Conservation (phyloP, 78 protist genomes). For the Dictyostelium firmibasis region DNA sequence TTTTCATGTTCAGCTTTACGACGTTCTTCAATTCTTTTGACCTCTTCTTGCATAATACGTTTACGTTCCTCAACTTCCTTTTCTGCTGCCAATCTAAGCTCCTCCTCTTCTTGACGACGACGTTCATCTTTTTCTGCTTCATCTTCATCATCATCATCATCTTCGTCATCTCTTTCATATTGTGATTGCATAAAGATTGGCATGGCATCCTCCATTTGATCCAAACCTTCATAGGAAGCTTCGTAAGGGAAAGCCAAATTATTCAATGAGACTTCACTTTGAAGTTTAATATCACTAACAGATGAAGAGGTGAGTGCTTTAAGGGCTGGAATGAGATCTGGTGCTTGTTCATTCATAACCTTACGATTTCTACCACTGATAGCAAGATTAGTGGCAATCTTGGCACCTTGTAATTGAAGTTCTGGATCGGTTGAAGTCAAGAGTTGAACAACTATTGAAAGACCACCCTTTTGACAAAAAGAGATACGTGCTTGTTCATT, state of each 20-base stretch:
- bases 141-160: conserved; percentile 65
- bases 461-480: conserved; percentile 77
- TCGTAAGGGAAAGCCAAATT: conserved; percentile 75
- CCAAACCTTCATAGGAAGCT: conserved; percentile 59
- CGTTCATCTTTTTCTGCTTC: conserved; percentile 5
- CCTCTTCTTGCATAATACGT: conserved; percentile 75
- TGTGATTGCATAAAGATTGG: conserved; percentile 30
- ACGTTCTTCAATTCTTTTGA: conserved; percentile 64
- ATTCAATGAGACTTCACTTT: conserved; percentile 45
- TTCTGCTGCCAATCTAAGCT: conserved; percentile 45
- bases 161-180: conserved; percentile 63
- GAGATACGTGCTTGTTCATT: conserved; percentile 63
- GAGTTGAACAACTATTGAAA: conserved; percentile 5
- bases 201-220: conserved; percentile 49
- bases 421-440: conserved; percentile 33
- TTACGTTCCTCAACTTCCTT: conserved; percentile 55
- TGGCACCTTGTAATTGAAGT: conserved; percentile 71
- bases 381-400: conserved; percentile 53
- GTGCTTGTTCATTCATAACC: conserved; percentile 58
- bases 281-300: conserved; percentile 24
- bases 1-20: conserved; percentile 66
- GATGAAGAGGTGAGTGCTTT: neutral
- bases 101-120: conserved; percentile 41
- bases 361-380: conserved; percentile 74
- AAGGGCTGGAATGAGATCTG: conserved; percentile 43